phyloP scores from a whole-genome alignment of 768 basidiomycete species.

The Tricholoma bakamatsutake region DNA sequence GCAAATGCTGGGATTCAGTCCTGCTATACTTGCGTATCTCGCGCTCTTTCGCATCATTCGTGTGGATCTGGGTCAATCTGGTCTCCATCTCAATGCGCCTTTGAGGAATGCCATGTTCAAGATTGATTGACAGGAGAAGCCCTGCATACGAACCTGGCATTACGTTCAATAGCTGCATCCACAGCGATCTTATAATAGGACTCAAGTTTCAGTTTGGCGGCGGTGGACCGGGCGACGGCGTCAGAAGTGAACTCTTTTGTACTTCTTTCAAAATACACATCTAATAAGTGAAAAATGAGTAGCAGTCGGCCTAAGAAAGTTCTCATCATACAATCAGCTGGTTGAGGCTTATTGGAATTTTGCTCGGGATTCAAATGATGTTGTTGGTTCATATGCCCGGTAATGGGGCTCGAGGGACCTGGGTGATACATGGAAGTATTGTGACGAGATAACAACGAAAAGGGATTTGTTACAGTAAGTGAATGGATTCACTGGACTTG shows the following conservation, averaged over 20 bases:
- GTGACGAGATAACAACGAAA: background rate
- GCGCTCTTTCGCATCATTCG: conserved; percentile 80
- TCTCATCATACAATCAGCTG: conserved; percentile 38
- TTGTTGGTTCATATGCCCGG: conserved; percentile 19
- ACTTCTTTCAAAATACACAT: conserved; percentile 94
- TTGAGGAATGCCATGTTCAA: conserved; percentile 5
- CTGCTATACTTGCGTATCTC: conserved; percentile 85
- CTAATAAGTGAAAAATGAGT: conserved; percentile 45
- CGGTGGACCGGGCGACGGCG: conserved; percentile 84
- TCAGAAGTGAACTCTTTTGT: conserved; percentile 79
- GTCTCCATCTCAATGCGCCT: conserved; percentile 91
- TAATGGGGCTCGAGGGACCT: conserved; percentile 32
- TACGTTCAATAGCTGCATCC: conserved; percentile 92
- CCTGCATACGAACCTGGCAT: conserved; percentile 62
- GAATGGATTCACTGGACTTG: conserved; percentile 2
- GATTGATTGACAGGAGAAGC: background rate
- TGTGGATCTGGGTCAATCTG: conserved; percentile 67
- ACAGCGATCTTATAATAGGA: conserved; percentile 98
- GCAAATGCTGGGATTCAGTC: conserved; percentile 83
- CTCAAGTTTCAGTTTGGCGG: conserved; percentile 94
- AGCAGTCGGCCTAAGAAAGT: conserved; percentile 1
- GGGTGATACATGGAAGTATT: conserved; percentile 29
- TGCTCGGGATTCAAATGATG: conserved; percentile 32
- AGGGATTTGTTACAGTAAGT: conserved; percentile 9
- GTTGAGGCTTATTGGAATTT: conserved; percentile 30